Evolutionary conservation across 768 basidiomycete species (phyloP).

Genomic region (Collybiopsis confluens): DNA sequence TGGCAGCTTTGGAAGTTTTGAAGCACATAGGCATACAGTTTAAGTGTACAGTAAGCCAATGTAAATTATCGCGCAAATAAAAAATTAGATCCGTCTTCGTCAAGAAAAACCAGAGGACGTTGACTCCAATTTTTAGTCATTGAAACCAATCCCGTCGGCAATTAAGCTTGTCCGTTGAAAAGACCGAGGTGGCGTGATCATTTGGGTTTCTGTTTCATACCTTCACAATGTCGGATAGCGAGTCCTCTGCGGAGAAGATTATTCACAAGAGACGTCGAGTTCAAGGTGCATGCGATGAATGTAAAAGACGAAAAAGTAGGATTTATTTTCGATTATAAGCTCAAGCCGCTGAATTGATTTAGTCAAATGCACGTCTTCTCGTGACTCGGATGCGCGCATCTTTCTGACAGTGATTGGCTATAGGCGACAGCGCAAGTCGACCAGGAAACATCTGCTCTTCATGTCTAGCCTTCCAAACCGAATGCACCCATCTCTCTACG

Average conservation of each 20-base stretch:
- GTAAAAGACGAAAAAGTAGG: constrained; percentile 57
- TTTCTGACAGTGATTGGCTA: background rate
- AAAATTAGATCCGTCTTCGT: too few relatives aligned
- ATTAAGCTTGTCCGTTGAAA: too few relatives aligned
- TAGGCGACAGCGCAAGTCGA: constrained; percentile 41
- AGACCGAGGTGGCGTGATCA: too few relatives aligned
- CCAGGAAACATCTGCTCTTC: constrained; percentile 33
- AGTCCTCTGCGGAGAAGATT: background rate
- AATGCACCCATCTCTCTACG: constrained; percentile 36
- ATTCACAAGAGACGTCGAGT: constrained; percentile 2
- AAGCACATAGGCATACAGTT: too few relatives aligned
- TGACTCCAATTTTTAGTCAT: too few relatives aligned
- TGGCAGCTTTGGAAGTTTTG: too few relatives aligned
- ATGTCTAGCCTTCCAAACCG: constrained; percentile 27
- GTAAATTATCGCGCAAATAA: too few relatives aligned
- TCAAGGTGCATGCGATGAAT: constrained; percentile 41
- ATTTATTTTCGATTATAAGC: constrained; percentile 38
- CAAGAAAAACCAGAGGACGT: too few relatives aligned
- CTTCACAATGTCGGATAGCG: background rate
- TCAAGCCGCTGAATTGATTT: background rate
- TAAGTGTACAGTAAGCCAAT: too few relatives aligned
- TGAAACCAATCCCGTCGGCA: too few relatives aligned
- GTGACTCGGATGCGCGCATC: constrained; percentile 5
- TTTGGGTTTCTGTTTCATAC: background rate
- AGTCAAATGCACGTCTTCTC: background rate